Percentiles rank a stretch among this genome's conserved stretches.
Conservation (phyloP, 345 rosid genomes). For the Pistacia atlantica region DNA sequence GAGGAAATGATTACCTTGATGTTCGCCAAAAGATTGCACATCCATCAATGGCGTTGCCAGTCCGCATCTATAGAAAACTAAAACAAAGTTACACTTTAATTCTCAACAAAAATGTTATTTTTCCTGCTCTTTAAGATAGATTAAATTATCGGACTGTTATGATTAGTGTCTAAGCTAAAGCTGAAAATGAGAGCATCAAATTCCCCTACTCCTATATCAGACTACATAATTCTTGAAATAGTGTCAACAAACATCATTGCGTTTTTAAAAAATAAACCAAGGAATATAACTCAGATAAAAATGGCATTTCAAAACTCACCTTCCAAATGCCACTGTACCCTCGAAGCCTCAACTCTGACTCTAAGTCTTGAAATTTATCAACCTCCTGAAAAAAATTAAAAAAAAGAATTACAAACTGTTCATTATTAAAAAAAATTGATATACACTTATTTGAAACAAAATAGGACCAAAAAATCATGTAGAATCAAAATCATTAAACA, state of each 20-base stretch:
- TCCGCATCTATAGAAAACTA: constrained; percentile 76
- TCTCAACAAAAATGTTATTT: constrained; percentile 6
- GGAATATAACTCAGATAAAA: background rate
- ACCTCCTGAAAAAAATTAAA: constrained; percentile 65
- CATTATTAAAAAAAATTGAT: background rate
- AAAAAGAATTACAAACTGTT: background rate
- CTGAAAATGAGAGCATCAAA: background rate
- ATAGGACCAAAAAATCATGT: background rate
- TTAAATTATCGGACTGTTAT: background rate
- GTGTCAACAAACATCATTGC: background rate
- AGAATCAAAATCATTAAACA: background rate
- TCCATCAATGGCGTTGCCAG: constrained; percentile 90
- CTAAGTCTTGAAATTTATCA: constrained; percentile 82
- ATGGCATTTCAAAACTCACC: constrained; percentile 39
- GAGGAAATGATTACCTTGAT: constrained; percentile 51
- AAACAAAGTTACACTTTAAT: constrained; percentile 6
- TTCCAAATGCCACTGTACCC: constrained; percentile 91
- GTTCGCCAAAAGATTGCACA: constrained; percentile 97
- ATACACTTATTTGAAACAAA: background rate
- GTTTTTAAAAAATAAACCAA: background rate
- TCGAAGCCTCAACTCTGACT: constrained; percentile 58
- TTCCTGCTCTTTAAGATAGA: background rate
- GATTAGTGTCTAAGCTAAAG: background rate
- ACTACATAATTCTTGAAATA: background rate
- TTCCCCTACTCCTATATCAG: background rate